Evolutionary conservation across 2,329 filamentous ascomycete species (phyloP).

Genomic region (Cladosporium velox): DNA sequence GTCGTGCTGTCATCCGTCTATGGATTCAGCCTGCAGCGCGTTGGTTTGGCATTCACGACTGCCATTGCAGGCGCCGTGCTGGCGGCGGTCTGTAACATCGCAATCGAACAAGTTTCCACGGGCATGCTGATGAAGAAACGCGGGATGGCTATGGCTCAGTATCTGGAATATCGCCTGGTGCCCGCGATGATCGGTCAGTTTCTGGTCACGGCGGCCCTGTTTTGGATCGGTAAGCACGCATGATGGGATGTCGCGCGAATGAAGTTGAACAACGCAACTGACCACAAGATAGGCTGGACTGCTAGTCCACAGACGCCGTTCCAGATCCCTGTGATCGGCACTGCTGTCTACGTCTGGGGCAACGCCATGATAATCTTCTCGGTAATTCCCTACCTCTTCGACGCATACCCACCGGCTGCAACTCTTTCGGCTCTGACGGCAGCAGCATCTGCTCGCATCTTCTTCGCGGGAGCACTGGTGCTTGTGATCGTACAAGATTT

Average conservation of each 20-base stretch:
- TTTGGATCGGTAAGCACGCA: slow-evolving; percentile 35
- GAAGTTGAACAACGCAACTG: neutral
- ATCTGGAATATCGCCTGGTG: slow-evolving; percentile 39
- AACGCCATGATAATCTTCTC: slow-evolving; percentile 37
- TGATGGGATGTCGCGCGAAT: neutral
- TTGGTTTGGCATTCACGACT: slow-evolving; percentile 38
- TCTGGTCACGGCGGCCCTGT: slow-evolving; percentile 35
- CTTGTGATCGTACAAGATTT: slow-evolving; percentile 37
- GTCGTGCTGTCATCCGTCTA: slow-evolving; percentile 32
- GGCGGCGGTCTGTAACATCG: slow-evolving; percentile 32
- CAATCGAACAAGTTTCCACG: slow-evolving; percentile 31
- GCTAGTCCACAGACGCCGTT: slow-evolving; percentile 33
- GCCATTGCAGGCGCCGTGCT: slow-evolving; percentile 35
- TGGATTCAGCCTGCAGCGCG: slow-evolving; percentile 21
- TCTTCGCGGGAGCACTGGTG: slow-evolving; percentile 36
- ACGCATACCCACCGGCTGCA: slow-evolving; percentile 39
- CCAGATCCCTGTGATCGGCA: slow-evolving; percentile 38
- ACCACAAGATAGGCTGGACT: slow-evolving; percentile 31
- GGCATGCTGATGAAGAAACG: slow-evolving; percentile 17
- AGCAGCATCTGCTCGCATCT: slow-evolving; percentile 35
- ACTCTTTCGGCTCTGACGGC: slow-evolving; percentile 41
- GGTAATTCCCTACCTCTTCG: slow-evolving; percentile 41
- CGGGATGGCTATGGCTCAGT: slow-evolving; percentile 13
- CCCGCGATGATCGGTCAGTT: slow-evolving; percentile 41
- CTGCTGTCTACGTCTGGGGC: slow-evolving; percentile 39